Evolutionary conservation across 176 grass and related monocot genomes (phyloP), one percentile per base, ranked within the genome.

Genomic region (Bothriochloa decipiens): DNA sequence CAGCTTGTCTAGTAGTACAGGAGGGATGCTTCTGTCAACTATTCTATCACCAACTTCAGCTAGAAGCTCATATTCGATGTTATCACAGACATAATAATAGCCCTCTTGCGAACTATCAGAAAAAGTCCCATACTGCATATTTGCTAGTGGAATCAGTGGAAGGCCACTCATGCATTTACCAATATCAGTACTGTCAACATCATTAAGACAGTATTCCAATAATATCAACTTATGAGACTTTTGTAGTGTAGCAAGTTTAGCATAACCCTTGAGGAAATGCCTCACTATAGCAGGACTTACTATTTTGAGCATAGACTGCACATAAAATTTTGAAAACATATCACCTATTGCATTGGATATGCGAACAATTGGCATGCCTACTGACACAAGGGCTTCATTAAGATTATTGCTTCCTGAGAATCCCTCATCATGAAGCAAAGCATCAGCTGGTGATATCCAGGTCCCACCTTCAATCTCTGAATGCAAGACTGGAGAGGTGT

Each of bases 91-190:
- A 88, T 90, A 98, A 82, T 91, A 98, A 43, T 63, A 74, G 79
- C 35, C 78, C 61, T 68, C 87, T 77, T 83, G 58, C 61, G 80
- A 89, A 71, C 83, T 68, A 20, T 76, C 83, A 80, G 89, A 91
- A 85, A 98, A 91, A 33, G 88, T 82, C 55, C 95, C 92, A 81
- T 91, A 93, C 63, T 89, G 87, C 50, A 77, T 85, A 90, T 95
- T 95, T 93, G 91, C 95, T 72, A 98, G 81, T 68, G 95, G 95
- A 81, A 98, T 82, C 80, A 98, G 82, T 76, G 91, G 83, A 66
- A 98, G 89, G 40, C 90, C 92, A 76, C 64, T 93, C 94, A 86
- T 88, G 85, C 79, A 77, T 87, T 95, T 90, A 58, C 86, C 89
- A 52, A 93, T 79, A 90, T 90, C 85, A 80, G 70, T 55, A 73